Evolutionary conservation across 345 rosid genomes (phyloP), one percentile per base, ranked within the genome.

Genomic region (Euphorbia lathyris): DNA sequence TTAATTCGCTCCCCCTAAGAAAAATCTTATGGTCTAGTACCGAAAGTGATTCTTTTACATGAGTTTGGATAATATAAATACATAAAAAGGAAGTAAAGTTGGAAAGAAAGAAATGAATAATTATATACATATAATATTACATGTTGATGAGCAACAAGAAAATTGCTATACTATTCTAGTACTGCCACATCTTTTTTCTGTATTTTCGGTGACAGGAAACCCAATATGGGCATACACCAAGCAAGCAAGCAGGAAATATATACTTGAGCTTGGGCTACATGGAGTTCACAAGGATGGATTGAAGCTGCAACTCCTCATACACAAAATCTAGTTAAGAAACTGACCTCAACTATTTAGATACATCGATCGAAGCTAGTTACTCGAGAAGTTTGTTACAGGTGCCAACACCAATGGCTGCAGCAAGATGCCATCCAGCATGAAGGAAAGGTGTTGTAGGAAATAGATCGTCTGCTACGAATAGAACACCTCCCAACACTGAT

Each of bases 371-470:
- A 45, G 16, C 51, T 70, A 23, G 47, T 80, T 91, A 94, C 73
- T 90, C 83, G 8, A 95, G 92, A 78, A 95, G 99, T 78, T 88
- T 90, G 79, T 95, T 86, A 66, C 99, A 95, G 13, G 96, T 92
- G 61, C 97, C 84, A 3, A 90, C 90, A 0, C 97, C 96, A 69
- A 95, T 80, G 65, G 99, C 99, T 23, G 99, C 99, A 5, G 99
- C 96, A 0, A 95, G 96, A 78, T 95, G 97, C 97, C 99, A 95
- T 34, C 88, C 99, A 22, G 99, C 97, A 55, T 95, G 97, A 68
- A 94, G 81, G 80, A 77, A 94, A 51, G 97, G 96, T 16, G 93
- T 88, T 19, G 25, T 29, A 0, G 97, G 90, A 68, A 88, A 92
- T 27, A 88, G 58, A 63, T 95, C 99, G 57, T 95, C 99, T 7